Percentiles rank a stretch among this genome's conserved stretches.
Conservation (phyloP, 2,329 filamentous ascomycete species). For the Sordariomycetes sp. region DNA sequence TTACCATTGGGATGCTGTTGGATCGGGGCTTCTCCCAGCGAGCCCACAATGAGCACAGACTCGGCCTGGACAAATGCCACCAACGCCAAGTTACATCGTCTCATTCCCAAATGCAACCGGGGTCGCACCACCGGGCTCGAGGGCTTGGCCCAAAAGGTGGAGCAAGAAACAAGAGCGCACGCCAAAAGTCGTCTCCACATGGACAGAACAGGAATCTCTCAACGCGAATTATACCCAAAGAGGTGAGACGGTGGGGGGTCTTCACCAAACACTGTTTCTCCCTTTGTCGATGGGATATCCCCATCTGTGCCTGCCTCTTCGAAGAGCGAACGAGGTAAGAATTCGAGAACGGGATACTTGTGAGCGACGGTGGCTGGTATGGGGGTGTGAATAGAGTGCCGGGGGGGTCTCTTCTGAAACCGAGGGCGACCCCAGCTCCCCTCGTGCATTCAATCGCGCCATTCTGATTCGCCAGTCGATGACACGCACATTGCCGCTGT, state of each 20-base stretch:
- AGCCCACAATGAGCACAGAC: background rate
- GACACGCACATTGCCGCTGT: constrained; percentile 6
- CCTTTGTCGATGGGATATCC: background rate
- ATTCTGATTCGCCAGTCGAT: background rate
- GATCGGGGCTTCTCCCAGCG: background rate
- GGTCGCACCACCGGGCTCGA: background rate
- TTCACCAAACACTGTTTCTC: background rate
- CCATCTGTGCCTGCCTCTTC: background rate
- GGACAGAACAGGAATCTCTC: background rate
- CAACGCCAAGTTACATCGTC: background rate
- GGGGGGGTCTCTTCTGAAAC: constrained; percentile 4
- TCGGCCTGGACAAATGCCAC: background rate
- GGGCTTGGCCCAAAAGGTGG: background rate
- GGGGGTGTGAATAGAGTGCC: background rate
- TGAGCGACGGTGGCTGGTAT: background rate
- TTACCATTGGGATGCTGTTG: background rate
- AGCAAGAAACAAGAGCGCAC: background rate
- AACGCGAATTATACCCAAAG: background rate
- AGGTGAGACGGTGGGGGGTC: background rate
- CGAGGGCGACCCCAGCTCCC: constrained; percentile 1
- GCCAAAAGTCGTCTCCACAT: background rate
- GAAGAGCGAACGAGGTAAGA: background rate
- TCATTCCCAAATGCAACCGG: background rate
- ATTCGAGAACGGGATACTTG: background rate
- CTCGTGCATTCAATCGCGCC: background rate